Base-by-base conservation (phyloP, 257 asterid species). In the Solanum pimpinellifolium region DNA sequence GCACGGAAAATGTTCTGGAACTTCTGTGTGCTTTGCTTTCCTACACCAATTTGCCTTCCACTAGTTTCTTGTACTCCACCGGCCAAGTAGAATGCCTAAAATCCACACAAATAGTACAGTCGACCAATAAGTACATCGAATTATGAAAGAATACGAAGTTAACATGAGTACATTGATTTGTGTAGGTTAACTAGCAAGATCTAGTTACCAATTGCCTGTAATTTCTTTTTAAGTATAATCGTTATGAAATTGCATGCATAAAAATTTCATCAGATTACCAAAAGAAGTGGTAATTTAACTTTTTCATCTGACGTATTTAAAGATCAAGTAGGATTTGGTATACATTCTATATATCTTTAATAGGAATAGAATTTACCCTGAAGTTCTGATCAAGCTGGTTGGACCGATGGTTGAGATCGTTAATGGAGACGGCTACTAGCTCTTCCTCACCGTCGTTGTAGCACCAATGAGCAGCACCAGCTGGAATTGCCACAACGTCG, bases 321-420 rank as follows among this genome's bases (percentile, higher is more conserved):
- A 33, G 5, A 35, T 35, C 21, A 49, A 49, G 60, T 49, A 49
- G 60, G 16, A 49, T 41, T 41, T 41, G 44, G 60, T 49, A 49
- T 49, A 49, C 60, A 52, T 52, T 52, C 23, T 52, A 49, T 49
- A 49, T 49, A 49, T 49, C 7, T 15, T 52, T 52, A 52, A 16
- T 52, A n/a, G 33, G 2, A 46, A 78, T 14, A 3, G 31, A 80
- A 47, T 80, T 83, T 91, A 94, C 98, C 90, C 96, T 90, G 90
- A 88, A 88, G 86, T 81, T 92, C 41, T 95, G 91, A 91, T 95
- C 98, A 75, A 95, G 96, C 84, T 94, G 96, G 93, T 95, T 95
- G 76, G 95, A 73, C 18, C 35, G 89, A 76, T 95, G 96, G 90
- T 91, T 94, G 91, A 94, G 93, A 80, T 95, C 98, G 46, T 93